Evolutionary conservation across 257 asterid genomes (phyloP), one percentile per base, ranked within the genome.

Genomic region (Euphrasia confusa): DNA sequence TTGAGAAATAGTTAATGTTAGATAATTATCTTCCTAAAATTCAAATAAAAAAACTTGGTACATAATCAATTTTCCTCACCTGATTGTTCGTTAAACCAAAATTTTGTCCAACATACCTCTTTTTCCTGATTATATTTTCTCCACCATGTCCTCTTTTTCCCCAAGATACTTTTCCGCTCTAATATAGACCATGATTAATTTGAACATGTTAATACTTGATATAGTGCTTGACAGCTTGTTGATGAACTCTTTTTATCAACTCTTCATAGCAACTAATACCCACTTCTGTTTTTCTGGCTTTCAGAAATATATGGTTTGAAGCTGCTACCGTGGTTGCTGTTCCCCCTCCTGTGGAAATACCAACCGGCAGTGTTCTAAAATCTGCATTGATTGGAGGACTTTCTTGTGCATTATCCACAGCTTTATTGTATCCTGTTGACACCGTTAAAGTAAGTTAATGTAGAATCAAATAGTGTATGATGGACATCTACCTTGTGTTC

Each of bases 281-380:
- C 67, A 53, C 39, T 62, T 68, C 26, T 45, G 59, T 39, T 66
- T 14, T 58, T 2, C 52, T 64, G 54, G 70, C 58, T 53, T 68
- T 18, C 79, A 93, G 99, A 77, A 85, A 87, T 72, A 87, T 93
- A 70, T 93, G 99, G 99, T 93, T 93, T 76, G 99, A 93, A 82
- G 95, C 99, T 66, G 97, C 99, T 30, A 93, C 99, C 24, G 99
- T 93, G 58, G 99, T 93, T 71, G 95, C 96, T 75, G 97, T 93
- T 77, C 90, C 99, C 57, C 96, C 97, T 1, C 92, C 99, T 4
- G 82, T 93, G 58, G 96, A 85, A 76, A 77, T 93, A 60, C 84
- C 95, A 3, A 77, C 99, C 66, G 96, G 96, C 79, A 93, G 95
- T 78, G 95, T 89, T 68, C 76, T 93, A 30, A 93, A 93, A 70